phyloP scores from a whole-genome alignment of 805 yeast genomes.

The Ascoidea rubescens region DNA sequence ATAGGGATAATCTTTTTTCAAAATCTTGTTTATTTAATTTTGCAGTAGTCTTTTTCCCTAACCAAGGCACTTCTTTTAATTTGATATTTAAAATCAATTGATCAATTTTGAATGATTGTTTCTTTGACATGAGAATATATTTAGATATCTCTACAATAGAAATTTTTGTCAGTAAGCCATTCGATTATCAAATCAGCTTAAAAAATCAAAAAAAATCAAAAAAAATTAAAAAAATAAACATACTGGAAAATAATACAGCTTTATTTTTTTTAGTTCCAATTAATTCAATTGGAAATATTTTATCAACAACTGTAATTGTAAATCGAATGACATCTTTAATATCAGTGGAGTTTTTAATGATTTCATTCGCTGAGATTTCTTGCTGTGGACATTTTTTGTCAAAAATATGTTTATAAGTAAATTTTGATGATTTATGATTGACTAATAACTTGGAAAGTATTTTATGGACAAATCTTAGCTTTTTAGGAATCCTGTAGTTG shows the following conservation, averaged over 20 bases:
- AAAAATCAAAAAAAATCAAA: no score
- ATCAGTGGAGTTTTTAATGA: no score
- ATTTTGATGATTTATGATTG: background rate
- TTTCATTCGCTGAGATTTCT: background rate
- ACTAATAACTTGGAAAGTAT: no score
- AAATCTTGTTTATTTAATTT: conserved; percentile 29
- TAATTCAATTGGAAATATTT: background rate
- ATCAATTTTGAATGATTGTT: conserved; percentile 20
- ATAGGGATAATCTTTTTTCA: conserved; percentile 20
- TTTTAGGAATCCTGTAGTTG: background rate
- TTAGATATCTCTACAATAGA: no score
- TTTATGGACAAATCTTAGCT: background rate
- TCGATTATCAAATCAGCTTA: no score
- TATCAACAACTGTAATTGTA: background rate
- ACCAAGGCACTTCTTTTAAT: conserved; percentile 40
- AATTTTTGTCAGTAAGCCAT: no score
- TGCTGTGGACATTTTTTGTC: background rate
- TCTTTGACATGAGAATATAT: conserved; percentile 15
- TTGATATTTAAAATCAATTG: conserved; percentile 23
- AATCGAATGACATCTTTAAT: background rate
- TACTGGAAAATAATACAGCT: background rate
- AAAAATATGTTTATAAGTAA: no score
- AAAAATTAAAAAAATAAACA: no score
- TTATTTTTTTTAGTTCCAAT: background rate
- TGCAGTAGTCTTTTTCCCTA: conserved; percentile 20